Percentiles rank a stretch among this genome's conserved stretches.
Evolutionary conservation across 495 filamentous ascomycete species (phyloP).

Genomic region (Daldinia loculata): DNA sequence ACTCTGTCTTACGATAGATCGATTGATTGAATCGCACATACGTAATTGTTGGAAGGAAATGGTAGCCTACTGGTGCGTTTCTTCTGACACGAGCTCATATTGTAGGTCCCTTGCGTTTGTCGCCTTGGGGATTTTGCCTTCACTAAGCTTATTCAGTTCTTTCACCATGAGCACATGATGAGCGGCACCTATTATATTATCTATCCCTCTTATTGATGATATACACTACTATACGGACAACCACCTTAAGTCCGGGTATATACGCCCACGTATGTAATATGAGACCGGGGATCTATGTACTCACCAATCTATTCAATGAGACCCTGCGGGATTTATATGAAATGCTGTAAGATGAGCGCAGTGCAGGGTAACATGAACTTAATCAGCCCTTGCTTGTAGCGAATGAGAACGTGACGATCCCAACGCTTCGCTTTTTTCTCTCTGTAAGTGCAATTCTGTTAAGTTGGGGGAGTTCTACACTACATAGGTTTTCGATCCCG

Average conservation of each 20-base stretch:
- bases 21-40: neutral
- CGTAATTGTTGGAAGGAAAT: slow-evolving; percentile 17
- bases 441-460: neutral
- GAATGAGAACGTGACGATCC: slow-evolving; percentile 14
- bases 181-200: neutral
- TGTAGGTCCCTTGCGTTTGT: neutral
- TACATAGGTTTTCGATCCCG: slow-evolving; percentile 6
- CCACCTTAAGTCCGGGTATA: slow-evolving; percentile 15
- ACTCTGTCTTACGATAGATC: slow-evolving; percentile 25
- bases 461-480: neutral
- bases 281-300: slow-evolving; percentile 22
- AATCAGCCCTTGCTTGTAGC: neutral
- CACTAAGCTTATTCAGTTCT: neutral
- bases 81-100: neutral
- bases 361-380: slow-evolving; percentile 2
- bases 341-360: slow-evolving; percentile 17
- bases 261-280: neutral
- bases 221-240: neutral
- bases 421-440: slow-evolving; percentile 6
- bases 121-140: neutral
- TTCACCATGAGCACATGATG: neutral
- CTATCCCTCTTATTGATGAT: neutral
- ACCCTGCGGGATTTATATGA: slow-evolving; percentile 34
- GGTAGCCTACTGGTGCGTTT: slow-evolving; percentile 4
- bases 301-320: slow-evolving; percentile 3